Evolutionary conservation across 345 rosid species (phyloP), one percentile per base, ranked within the genome.

Genomic region (Euphorbia pulcherrima): DNA sequence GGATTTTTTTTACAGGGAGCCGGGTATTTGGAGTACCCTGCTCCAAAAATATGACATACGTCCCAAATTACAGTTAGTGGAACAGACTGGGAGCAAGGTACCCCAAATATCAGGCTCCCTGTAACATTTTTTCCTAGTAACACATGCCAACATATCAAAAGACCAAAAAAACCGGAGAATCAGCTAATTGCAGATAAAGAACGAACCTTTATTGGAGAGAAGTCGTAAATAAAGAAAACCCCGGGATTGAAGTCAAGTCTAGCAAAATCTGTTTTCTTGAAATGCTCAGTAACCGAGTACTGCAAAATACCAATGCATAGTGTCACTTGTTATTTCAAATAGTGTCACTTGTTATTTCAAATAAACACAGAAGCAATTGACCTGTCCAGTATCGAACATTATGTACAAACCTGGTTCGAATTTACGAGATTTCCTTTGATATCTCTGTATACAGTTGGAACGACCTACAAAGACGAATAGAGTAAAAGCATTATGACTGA

Each of bases 221-320:
- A 92, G 79, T 94, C 99, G 77, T 91, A 94, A 73, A 91, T 83
- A 88, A 94, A 91, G 87, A 88, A 94, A 65, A 94, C 90, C 70
- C 99, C 99, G 2, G 96, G 90, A 47, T 78, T 84, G 60, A 92
- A 71, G 74, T 86, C 93, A 52, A 80, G 75, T 11, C 70, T 84
- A 56, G 84, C 87, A 35, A 72, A 62, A 24, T 89, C 97, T 54
- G 83, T 76, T 65, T 67, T 73, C 75, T 82, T 89, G 63, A 79
- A 90, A 82, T 94, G 97, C 73, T 94, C 97, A 0, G 99, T 94
- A 21, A 88, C 99, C 6, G 99, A 94, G 74, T 89, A 94, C 97
- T 94, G 86, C 60, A 74, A 18, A 46, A 57, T 26, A 30, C 21
- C 67, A 16, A 37, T 50, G 54, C 64, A 59, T 39, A 13, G 56